These are phyloP conservation scores for peach (Prunus persica) DNA, from an alignment of 306 rosid species.

Conservation along the genomic window DNA sequence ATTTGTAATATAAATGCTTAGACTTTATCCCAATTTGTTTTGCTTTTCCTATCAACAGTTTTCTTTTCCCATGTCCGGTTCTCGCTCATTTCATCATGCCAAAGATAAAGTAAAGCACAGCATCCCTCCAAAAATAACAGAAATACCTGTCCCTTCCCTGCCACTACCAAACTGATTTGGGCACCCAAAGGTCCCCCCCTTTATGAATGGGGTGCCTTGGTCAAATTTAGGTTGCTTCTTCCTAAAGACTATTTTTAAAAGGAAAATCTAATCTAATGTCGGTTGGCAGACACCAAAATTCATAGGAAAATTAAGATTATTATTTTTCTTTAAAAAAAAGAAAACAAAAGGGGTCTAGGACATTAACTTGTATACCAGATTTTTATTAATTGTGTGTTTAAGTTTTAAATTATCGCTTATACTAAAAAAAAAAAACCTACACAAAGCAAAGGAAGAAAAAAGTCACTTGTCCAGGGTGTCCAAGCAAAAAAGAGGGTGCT, in stretches of 20 bases:
- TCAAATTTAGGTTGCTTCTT: slow-evolving; percentile 1
- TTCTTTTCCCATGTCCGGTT: neutral
- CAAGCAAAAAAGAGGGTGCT: slow-evolving; percentile 14
- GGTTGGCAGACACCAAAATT: slow-evolving; percentile 9
- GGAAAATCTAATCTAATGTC: neutral
- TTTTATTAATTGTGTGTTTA: too few species aligned
- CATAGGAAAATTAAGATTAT: neutral
- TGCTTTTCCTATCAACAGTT: neutral
- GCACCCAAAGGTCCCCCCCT: neutral
- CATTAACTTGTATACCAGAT: accelerated
- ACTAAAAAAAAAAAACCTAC: neutral
- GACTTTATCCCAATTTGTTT: neutral
- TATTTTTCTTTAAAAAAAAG: neutral
- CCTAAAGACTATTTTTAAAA: neutral
- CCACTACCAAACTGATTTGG: neutral
- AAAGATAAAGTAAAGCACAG: neutral
- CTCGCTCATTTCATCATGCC: neutral
- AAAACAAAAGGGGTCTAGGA: too few species aligned
- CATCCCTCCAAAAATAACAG: slow-evolving; percentile 15
- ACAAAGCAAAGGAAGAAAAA: neutral
- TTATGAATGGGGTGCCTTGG: neutral
- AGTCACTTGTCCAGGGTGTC: neutral
- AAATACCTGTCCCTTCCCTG: slow-evolving; percentile 8
- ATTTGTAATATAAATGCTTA: too few species aligned
- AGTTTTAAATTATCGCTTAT: too few species aligned